A percentile compares a stretch with the other conserved stretches of the same genome.
Conservation (phyloP, 106 monocot genomes). For the Platanthera zijinensis region DNA sequence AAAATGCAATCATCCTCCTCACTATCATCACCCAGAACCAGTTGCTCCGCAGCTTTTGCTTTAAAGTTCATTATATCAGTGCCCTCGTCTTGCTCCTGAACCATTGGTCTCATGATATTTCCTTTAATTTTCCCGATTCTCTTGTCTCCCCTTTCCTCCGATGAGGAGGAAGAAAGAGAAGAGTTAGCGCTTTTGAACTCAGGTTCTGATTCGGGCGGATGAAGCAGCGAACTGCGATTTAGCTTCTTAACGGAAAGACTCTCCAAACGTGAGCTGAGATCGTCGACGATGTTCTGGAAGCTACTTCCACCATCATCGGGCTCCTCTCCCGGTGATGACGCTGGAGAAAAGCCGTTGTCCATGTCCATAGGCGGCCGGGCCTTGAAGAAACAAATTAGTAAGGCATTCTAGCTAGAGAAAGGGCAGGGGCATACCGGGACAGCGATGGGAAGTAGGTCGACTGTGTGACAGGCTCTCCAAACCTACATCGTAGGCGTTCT, state of each 20-base stretch:
- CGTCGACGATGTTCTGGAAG: constrained; percentile 60
- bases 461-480: constrained; percentile 37
- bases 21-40: constrained; percentile 14
- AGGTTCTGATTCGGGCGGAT: neutral
- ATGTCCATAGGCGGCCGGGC: neutral
- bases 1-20: constrained; percentile 26
- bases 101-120: neutral
- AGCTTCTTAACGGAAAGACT: constrained; percentile 67
- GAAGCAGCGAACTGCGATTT: constrained; percentile 10
- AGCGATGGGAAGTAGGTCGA: constrained; percentile 13
- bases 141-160: neutral
- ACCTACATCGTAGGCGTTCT: constrained; percentile 41
- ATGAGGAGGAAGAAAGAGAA: constrained; percentile 25
- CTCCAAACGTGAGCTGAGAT: constrained; percentile 60
- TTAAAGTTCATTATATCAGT: constrained; percentile 3
- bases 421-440: constrained; percentile 5
- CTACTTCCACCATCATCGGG: constrained; percentile 5
- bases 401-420: neutral
- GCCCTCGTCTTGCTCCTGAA: neutral
- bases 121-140: neutral
- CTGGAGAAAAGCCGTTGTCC: constrained; percentile 16
- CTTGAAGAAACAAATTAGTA: constrained; percentile 6
- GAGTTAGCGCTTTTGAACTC: constrained; percentile 47
- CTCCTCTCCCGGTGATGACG: constrained; percentile 13
- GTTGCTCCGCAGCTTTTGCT: constrained; percentile 9